Percentiles rank a stretch among this genome's conserved stretches.
phyloP scores from a whole-genome alignment of 2,329 filamentous ascomycete genomes.

The Trichoderma endophyticum region DNA sequence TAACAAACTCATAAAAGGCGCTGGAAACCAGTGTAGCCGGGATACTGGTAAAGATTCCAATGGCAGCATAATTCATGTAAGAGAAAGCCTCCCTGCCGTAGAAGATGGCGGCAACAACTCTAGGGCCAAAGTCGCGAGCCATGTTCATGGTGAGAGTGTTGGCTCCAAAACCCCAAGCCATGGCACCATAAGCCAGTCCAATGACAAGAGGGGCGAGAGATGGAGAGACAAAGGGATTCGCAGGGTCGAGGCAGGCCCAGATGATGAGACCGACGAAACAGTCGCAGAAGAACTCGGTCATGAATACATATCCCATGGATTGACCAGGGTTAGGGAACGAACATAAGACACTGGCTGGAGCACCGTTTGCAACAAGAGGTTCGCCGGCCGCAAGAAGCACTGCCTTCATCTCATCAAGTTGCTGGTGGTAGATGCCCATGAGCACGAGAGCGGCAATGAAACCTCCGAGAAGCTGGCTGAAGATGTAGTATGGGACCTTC shows the following conservation, averaged over 20 bases:
- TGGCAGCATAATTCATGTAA: constrained; percentile 44
- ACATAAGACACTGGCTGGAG: constrained; percentile 54
- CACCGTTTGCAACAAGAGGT: constrained; percentile 38
- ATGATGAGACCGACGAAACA: constrained; percentile 55
- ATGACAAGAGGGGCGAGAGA: constrained; percentile 50
- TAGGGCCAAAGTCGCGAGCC: constrained; percentile 56
- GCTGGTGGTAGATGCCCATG: constrained; percentile 54
- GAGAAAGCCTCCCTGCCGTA: constrained; percentile 28
- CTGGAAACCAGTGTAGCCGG: constrained; percentile 56
- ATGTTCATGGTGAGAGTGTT: constrained; percentile 56
- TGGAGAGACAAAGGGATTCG: constrained; percentile 55
- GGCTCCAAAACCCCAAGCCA: constrained; percentile 56
- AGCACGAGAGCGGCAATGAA: constrained; percentile 54
- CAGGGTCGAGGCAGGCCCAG: constrained; percentile 55
- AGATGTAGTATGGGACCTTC: constrained; percentile 56
- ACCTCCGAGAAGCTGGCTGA: constrained; percentile 53
- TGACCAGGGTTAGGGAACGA: constrained; percentile 50
- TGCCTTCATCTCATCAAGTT: constrained; percentile 34
- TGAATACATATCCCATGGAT: constrained; percentile 53
- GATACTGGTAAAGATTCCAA: constrained; percentile 54
- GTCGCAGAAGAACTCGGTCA: constrained; percentile 59
- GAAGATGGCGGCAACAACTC: constrained; percentile 57
- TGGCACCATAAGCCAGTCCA: constrained; percentile 51
- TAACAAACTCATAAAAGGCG: constrained; percentile 51
- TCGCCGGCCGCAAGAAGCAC: constrained; percentile 36